Base-by-base conservation (phyloP, 2,329 filamentous ascomycete genomes). In the Epichloe brachyelytri region DNA sequence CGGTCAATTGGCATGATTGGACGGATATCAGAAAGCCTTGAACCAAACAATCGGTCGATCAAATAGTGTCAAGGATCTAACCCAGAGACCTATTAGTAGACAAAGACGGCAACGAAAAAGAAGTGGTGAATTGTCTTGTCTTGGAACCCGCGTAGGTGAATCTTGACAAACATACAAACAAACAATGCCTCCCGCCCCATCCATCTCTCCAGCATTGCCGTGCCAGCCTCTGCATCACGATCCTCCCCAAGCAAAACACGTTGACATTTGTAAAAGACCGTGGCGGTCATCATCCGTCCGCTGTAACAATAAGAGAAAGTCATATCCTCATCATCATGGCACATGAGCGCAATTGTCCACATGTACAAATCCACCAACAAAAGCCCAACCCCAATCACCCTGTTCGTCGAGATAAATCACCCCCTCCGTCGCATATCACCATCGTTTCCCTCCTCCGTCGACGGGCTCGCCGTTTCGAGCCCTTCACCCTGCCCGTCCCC, bases 391-490 rank as follows among this genome's bases (percentile, higher is more conserved):
- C 3, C 30, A 11, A 4, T 11, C 30, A 30, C 10, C 30, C 30
- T 10, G 30, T 4, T 30, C 8, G 30, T 11, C 30, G 30, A 30
- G 26, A 30, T 11, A 30, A 30, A 30, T 11, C n/a, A 14, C 37
- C 7, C 41, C 22, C 41, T n/a, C 22, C 6, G 22, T 22, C 22
- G 2, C 49, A 34, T 51, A 33, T 45, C 50, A 34, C 50, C 40
- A 20, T 30, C 26, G n/a, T n/a, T 53, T 56, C 60, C 58, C 36
- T 56, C 59, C 41, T 59, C 58, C 0, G 67, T 68, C 17, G 67
- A 67, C 48, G 64, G 52, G 1, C 66, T 69, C 15, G 65, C 66
- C 40, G 68, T 66, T 49, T 69, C 2, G 66, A 68, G n/a, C 62
- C 63, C 53, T 67, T 68, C 4, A 62, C 60, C 20, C 55, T 58